These are phyloP conservation scores for Orbilia oligospora DNA, from an alignment of 2,329 filamentous ascomycete genomes.

Conservation along the genomic window DNA sequence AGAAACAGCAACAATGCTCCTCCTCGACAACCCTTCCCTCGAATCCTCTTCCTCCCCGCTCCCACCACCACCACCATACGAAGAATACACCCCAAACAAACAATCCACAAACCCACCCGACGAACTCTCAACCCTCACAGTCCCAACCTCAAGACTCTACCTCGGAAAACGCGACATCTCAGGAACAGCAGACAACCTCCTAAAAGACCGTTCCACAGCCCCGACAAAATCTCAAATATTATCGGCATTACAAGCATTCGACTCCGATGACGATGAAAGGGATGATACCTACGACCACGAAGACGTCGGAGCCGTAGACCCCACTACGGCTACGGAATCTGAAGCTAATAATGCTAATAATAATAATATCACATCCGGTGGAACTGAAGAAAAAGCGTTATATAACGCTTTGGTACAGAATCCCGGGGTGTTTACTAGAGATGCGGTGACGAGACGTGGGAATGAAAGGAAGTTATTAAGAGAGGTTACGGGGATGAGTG, in stretches of 20 bases:
- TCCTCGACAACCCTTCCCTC: constrained; percentile 28
- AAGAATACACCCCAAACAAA: background rate
- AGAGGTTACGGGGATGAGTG: constrained; percentile 86
- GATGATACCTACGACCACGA: constrained; percentile 95
- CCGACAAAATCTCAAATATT: constrained; percentile 88
- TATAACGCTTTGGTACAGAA: constrained; percentile 80
- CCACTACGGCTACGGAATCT: constrained; percentile 70
- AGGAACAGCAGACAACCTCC: constrained; percentile 40
- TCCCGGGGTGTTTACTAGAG: constrained; percentile 78
- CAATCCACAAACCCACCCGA: background rate
- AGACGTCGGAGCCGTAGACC: constrained; percentile 89
- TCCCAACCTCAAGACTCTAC: constrained; percentile 34
- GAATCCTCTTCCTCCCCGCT: background rate
- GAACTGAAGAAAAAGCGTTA: constrained; percentile 75
- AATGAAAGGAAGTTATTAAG: constrained; percentile 76
- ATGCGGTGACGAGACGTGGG: constrained; percentile 78
- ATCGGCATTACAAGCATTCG: constrained; percentile 88
- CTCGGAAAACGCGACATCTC: constrained; percentile 37
- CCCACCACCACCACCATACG: no score
- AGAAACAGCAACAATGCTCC: constrained; percentile 40
- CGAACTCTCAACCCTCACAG: constrained; percentile 41
- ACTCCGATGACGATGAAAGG: constrained; percentile 93
- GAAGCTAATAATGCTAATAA: constrained; percentile 60
- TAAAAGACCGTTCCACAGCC: constrained; percentile 67
- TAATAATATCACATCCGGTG: background rate